These are phyloP conservation scores for Apiotrichum laibachii DNA, from an alignment of 1,284 basidiomycete species.

Conservation along the genomic window DNA sequence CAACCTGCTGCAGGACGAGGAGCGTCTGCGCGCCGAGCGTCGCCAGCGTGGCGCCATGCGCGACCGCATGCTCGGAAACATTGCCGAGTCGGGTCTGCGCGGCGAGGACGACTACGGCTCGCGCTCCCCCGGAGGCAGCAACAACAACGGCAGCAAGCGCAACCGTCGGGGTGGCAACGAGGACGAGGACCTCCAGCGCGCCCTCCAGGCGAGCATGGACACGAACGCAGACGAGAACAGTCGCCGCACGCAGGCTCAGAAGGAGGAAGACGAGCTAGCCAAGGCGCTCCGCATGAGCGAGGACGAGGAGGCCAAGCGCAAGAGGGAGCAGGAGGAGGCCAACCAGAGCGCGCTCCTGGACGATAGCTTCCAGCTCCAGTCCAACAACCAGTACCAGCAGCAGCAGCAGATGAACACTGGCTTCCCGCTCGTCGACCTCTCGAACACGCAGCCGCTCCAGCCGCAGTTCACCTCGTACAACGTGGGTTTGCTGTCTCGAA, in stretches of 20 bases:
- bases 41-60: slow-evolving; percentile 81
- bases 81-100: slow-evolving; percentile 48
- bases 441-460: slow-evolving; percentile 54
- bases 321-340: slow-evolving; percentile 66
- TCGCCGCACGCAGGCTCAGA: slow-evolving; percentile 47
- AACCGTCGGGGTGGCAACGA: slow-evolving; percentile 52
- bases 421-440: slow-evolving; percentile 64
- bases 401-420: slow-evolving; percentile 43
- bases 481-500: slow-evolving; percentile 28
- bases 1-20: slow-evolving; percentile 87
- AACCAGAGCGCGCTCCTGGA: slow-evolving; percentile 81
- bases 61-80: slow-evolving; percentile 80
- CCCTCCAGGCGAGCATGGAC: slow-evolving; percentile 84
- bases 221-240: slow-evolving; percentile 71
- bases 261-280: slow-evolving; percentile 70
- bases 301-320: slow-evolving; percentile 76
- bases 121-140: background rate
- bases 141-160: slow-evolving; percentile 8
- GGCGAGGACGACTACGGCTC: slow-evolving; percentile 54
- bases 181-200: slow-evolving; percentile 75
- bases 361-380: slow-evolving; percentile 64
- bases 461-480: slow-evolving; percentile 61
- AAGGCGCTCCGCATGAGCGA: slow-evolving; percentile 77
- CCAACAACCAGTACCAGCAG: slow-evolving; percentile 43
- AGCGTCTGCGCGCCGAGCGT: slow-evolving; percentile 79